These are phyloP conservation scores for Trametes sanguinea DNA, from an alignment of 768 basidiomycete genomes.

Conservation along the genomic window DNA sequence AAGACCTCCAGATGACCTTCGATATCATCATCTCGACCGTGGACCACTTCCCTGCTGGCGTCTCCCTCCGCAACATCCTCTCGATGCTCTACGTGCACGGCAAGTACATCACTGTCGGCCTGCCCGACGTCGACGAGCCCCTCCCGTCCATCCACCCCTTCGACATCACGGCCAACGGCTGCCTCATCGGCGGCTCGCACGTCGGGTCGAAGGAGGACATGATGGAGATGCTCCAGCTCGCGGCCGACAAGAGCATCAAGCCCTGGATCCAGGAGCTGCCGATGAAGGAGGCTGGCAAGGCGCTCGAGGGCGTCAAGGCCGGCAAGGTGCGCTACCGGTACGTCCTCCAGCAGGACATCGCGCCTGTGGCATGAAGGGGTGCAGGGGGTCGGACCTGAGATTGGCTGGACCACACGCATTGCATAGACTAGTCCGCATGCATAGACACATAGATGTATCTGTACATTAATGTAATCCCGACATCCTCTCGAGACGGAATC, in stretches of 20 bases:
- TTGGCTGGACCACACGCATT: neutral
- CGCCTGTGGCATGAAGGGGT: slow-evolving; percentile 3
- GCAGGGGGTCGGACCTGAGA: neutral
- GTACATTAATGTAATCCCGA: neutral
- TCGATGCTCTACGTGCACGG: slow-evolving; percentile 54
- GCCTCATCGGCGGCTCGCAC: slow-evolving; percentile 33
- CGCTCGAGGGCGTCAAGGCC: slow-evolving; percentile 49
- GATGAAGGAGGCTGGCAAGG: slow-evolving; percentile 52
- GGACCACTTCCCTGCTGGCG: slow-evolving; percentile 24
- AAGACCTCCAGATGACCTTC: slow-evolving; percentile 41
- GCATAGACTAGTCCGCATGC: neutral
- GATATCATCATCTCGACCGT: slow-evolving; percentile 49
- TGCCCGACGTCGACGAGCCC: slow-evolving; percentile 54
- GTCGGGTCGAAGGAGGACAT: slow-evolving; percentile 62
- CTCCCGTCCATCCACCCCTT: slow-evolving; percentile 29
- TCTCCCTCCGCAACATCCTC: slow-evolving; percentile 33
- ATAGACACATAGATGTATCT: neutral
- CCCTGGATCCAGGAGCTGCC: slow-evolving; percentile 46
- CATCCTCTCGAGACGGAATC: too few species aligned
- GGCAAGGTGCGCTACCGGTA: slow-evolving; percentile 57
- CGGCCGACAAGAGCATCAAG: slow-evolving; percentile 53
- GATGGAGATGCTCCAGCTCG: slow-evolving; percentile 60
- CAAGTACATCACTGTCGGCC: slow-evolving; percentile 55
- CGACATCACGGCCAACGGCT: slow-evolving; percentile 34
- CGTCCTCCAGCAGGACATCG: slow-evolving; percentile 43